Percentiles rank a stretch among this genome's conserved stretches.
Evolutionary conservation across 2,329 filamentous ascomycete genomes (phyloP).

Genomic region (Zarea fungicola): DNA sequence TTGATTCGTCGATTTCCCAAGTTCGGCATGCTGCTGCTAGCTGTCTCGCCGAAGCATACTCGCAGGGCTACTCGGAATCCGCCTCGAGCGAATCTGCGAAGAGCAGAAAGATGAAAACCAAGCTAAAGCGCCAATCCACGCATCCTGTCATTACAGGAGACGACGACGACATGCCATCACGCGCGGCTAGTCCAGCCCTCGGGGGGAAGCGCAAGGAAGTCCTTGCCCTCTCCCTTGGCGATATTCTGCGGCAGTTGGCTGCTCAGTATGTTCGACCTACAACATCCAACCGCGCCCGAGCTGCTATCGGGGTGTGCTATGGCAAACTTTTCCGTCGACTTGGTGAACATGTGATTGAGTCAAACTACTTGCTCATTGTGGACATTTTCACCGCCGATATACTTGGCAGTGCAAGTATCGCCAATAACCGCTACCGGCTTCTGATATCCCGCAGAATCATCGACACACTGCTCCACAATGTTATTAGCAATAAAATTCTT

Average conservation of each 20-base stretch:
- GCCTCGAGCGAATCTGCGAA: slow-evolving; percentile 47
- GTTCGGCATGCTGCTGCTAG: slow-evolving; percentile 84
- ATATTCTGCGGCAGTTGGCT: slow-evolving; percentile 75
- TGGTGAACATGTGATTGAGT: slow-evolving; percentile 77
- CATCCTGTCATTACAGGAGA: slow-evolving; percentile 56
- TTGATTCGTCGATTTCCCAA: slow-evolving; percentile 69
- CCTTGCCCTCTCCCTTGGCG: slow-evolving; percentile 67
- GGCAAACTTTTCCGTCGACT: slow-evolving; percentile 72
- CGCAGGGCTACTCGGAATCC: slow-evolving; percentile 64
- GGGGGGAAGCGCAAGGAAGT: slow-evolving; percentile 64
- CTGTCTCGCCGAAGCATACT: slow-evolving; percentile 75
- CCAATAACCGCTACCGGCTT: slow-evolving; percentile 80
- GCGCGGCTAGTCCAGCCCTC: slow-evolving; percentile 69
- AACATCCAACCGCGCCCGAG: slow-evolving; percentile 74
- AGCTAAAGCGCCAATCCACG: slow-evolving; percentile 54
- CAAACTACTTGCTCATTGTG: slow-evolving; percentile 74
- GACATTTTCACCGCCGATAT: slow-evolving; percentile 77
- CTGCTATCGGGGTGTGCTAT: slow-evolving; percentile 83
- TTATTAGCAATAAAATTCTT: slow-evolving; percentile 74
- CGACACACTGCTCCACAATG: slow-evolving; percentile 75
- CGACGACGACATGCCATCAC: slow-evolving; percentile 63
- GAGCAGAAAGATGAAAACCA: slow-evolving; percentile 65
- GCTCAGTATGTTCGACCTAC: slow-evolving; percentile 72
- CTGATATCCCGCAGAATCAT: slow-evolving; percentile 81
- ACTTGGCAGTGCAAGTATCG: slow-evolving; percentile 68